Percentiles rank a stretch among this genome's conserved stretches.
These are phyloP conservation scores for Graphiopsis chlorocephala DNA, from an alignment of 2,329 filamentous ascomycete species.

Conservation along the genomic window DNA sequence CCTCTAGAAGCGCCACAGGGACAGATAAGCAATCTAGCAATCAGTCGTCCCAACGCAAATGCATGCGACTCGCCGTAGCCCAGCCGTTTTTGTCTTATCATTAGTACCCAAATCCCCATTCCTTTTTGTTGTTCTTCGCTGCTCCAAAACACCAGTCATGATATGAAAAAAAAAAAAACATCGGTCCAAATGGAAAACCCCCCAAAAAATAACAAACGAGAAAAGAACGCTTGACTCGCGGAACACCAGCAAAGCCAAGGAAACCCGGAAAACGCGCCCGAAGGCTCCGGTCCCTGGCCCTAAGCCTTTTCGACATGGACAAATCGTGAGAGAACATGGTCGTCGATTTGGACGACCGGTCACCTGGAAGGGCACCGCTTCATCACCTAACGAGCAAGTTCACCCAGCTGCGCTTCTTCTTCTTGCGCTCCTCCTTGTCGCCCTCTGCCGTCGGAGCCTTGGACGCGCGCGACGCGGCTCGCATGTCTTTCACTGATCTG, in stretches of 20 bases:
- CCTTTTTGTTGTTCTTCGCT: not conserved
- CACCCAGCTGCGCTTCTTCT: conserved; percentile 15
- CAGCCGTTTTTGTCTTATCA: not conserved
- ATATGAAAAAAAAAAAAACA: not conserved
- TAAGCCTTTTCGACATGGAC: not conserved
- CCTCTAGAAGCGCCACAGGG: not conserved
- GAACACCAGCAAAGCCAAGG: not conserved
- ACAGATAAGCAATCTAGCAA: not conserved
- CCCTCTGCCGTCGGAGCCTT: not conserved
- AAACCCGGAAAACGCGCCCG: not conserved
- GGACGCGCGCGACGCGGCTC: not conserved
- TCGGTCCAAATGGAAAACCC: too few relatives aligned
- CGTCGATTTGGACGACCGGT: not conserved
- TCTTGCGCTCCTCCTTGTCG: conserved; percentile 11
- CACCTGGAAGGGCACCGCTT: not conserved
- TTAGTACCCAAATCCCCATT: not conserved
- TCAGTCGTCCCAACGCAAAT: not conserved
- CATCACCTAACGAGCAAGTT: conserved; percentile 10
- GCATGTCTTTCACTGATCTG: not conserved
- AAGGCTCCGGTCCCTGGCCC: too few relatives aligned
- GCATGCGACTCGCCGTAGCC: not conserved
- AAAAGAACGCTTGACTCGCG: not conserved
- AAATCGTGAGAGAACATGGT: not conserved
- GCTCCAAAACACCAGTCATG: not conserved
- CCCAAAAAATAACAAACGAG: not conserved